Evolutionary conservation across 176 grass and related monocot species (phyloP), one percentile per base, ranked within the genome.

Genomic region (Saccharum officinarum): DNA sequence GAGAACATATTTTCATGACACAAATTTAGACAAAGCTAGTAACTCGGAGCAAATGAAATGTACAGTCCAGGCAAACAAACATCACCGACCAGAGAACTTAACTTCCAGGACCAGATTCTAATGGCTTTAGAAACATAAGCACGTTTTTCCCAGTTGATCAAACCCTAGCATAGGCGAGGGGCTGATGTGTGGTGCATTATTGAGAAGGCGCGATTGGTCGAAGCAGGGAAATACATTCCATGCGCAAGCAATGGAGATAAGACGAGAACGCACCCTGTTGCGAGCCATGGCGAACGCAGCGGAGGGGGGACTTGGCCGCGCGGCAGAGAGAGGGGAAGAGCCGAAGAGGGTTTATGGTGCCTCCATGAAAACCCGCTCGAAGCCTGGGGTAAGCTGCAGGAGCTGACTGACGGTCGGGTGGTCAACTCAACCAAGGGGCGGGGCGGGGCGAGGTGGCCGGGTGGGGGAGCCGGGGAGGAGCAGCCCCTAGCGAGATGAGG

Each of bases 261-360:
- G 34, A 20, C 10, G 23, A 46, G 25, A 16, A 13, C 54, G 15
- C 49, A 90, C 88, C 88, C 71, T 90, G 78, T 86, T 86, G 40
- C 83, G 88, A 65, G 88, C 78, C 88, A 90, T 86, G 40, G 75
- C 16, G 23, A 30, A 65, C 28, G 60, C 15, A 49, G 52, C 8
- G 20, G 9, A n/a, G 42, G 40, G 40, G 20, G 30, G 69, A 31
- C 41, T 73, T 46, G 69, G 69, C 22, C n/a, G 77, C 55, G 25
- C 54, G 31, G 31, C 47, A 28, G 66, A 10, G 55, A 17, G 28
- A 34, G 22, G 4, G 37, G 41, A 44, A 23, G 42, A 7, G 1
- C 10, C 23, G 15, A 22, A 5, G 15, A n/a, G 36, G 30, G 26
- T 64, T 79, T 86, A 73, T 42, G 55, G 57, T 15, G 77, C 44